Conservation (phyloP, 805 yeast species). For the Candida corydali region DNA sequence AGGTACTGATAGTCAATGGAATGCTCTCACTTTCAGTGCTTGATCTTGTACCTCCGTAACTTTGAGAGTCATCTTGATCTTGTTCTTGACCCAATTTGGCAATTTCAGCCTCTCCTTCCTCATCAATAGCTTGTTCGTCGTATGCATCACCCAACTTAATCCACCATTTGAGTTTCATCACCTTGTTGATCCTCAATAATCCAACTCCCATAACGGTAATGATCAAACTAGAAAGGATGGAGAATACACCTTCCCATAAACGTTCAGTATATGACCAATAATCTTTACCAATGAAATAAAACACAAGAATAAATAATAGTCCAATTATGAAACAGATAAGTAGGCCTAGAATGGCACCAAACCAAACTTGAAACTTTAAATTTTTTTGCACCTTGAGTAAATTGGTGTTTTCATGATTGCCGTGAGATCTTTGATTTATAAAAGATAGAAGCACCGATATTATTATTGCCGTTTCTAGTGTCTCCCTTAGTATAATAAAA, state of each 20-base stretch:
- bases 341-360: slow-evolving; percentile 75
- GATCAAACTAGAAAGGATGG: slow-evolving; percentile 70
- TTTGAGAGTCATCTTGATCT: slow-evolving; percentile 2
- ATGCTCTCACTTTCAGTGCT: slow-evolving; percentile 9
- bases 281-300: slow-evolving; percentile 77
- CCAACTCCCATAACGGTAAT: slow-evolving; percentile 87
- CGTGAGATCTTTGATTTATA: slow-evolving; percentile 50
- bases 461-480: slow-evolving; percentile 67
- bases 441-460: slow-evolving; percentile 74
- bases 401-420: slow-evolving; percentile 3
- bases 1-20: slow-evolving; percentile 8
- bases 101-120: slow-evolving; percentile 12
- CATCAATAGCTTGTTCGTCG: slow-evolving; percentile 13
- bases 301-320: slow-evolving; percentile 59
- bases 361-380: slow-evolving; percentile 69
- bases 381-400: slow-evolving; percentile 10
- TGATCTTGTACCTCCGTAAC: slow-evolving; percentile 7
- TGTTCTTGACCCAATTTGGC: slow-evolving; percentile 13
- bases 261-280: slow-evolving; percentile 86
- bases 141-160: slow-evolving; percentile 42
- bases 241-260: slow-evolving; percentile 83
- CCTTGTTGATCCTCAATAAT: slow-evolving; percentile 70
- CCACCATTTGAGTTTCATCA: slow-evolving; percentile 76
- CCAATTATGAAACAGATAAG: slow-evolving; percentile 70
- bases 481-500: slow-evolving; percentile 70